These are phyloP conservation scores for Craspedostauros australis DNA, from an alignment of 108 stramenopile species.

Conservation along the genomic window DNA sequence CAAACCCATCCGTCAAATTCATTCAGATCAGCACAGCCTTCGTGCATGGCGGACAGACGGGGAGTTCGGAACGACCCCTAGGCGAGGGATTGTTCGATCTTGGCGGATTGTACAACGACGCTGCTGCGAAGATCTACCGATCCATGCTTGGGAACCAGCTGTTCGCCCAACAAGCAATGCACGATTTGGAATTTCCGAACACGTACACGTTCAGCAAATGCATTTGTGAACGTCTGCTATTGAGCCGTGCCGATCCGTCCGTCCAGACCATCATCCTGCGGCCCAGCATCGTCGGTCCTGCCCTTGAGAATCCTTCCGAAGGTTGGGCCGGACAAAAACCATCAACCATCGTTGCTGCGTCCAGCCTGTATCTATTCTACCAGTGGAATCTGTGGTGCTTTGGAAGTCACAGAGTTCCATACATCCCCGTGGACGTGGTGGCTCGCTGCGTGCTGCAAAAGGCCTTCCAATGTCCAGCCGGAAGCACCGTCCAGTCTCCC, in stretches of 20 bases:
- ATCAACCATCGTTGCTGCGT: slow-evolving; percentile 82
- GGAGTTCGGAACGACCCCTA: slow-evolving; percentile 48
- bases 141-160: slow-evolving; percentile 74
- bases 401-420: slow-evolving; percentile 50
- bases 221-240: slow-evolving; percentile 78
- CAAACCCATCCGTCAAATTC: slow-evolving; percentile 42
- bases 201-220: slow-evolving; percentile 87
- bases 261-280: slow-evolving; percentile 68
- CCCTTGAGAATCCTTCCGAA: slow-evolving; percentile 60
- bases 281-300: slow-evolving; percentile 85
- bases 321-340: slow-evolving; percentile 86
- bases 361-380: slow-evolving; percentile 60
- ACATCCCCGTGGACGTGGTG: slow-evolving; percentile 81
- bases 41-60: slow-evolving; percentile 69
- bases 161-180: slow-evolving; percentile 73
- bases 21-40: slow-evolving; percentile 87
- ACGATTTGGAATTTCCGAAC: slow-evolving; percentile 71
- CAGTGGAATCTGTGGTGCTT: slow-evolving; percentile 81
- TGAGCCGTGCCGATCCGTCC: slow-evolving; percentile 6
- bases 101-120: slow-evolving; percentile 50
- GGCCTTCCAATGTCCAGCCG: slow-evolving; percentile 33
- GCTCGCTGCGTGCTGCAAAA: slow-evolving; percentile 52
- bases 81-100: slow-evolving; percentile 52
- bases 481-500: no score
- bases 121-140: slow-evolving; percentile 57